phyloP scores from a whole-genome alignment of 345 rosid species.

The Rhizophora mangle region DNA sequence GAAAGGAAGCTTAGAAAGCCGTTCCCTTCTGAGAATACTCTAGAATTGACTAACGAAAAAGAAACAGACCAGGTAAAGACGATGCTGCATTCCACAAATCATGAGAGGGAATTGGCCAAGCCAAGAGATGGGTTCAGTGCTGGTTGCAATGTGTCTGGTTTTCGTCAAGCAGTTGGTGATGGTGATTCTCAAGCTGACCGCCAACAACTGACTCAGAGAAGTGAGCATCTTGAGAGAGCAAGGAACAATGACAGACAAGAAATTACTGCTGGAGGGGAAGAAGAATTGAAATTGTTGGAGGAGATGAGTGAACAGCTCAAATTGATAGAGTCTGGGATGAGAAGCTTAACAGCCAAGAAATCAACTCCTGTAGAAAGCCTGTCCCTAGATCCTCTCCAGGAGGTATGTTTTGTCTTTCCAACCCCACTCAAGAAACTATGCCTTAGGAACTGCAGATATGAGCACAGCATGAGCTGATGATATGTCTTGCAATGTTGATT shows the following conservation, averaged over 20 bases:
- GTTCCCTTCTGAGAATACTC: conserved; percentile 16
- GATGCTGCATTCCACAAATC: conserved; percentile 20
- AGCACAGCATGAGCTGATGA: too few species aligned
- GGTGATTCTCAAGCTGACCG: conserved; percentile 22
- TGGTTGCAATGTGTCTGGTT: conserved; percentile 18
- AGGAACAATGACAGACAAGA: conserved; percentile 31
- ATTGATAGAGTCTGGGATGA: conserved; percentile 53
- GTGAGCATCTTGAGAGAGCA: conserved; percentile 49
- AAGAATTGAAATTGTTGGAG: conserved; percentile 50
- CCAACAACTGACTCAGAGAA: conserved; percentile 36
- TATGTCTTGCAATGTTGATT: background rate
- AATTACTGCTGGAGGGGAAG: conserved; percentile 40
- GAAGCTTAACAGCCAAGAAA: conserved; percentile 39
- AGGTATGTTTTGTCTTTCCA: conserved; percentile 38
- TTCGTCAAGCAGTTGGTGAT: background rate
- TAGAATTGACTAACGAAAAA: conserved; percentile 8
- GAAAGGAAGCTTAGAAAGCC: conserved; percentile 41
- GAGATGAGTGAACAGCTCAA: conserved; percentile 63
- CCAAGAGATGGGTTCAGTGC: conserved; percentile 19
- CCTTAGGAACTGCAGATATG: too few species aligned
- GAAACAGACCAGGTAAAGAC: conserved; percentile 34
- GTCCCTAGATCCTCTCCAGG: conserved; percentile 26
- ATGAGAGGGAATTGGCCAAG: conserved; percentile 26
- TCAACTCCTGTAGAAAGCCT: conserved; percentile 26
- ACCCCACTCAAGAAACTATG: background rate